Conservation (phyloP, 371 early-diverging fungal species). For the Apophysomyces sp. region DNA sequence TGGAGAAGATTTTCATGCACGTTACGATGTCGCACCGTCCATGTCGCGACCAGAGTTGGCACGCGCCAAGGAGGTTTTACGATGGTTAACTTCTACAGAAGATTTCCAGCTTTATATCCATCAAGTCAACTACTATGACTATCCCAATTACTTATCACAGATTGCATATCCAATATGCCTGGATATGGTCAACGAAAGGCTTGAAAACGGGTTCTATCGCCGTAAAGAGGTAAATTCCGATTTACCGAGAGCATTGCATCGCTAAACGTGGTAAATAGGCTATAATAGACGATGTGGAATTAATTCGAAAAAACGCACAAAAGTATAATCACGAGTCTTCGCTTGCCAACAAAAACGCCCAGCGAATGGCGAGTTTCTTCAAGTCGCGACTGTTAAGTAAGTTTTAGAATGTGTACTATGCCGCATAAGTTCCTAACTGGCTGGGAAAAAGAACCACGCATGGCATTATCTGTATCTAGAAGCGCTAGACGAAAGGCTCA, state of each 20-base stretch:
- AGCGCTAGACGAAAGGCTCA: conserved; percentile 33
- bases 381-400: conserved; percentile 50
- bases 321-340: conserved; percentile 67
- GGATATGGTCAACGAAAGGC: conserved; percentile 54
- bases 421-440: no score
- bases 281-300: conserved; percentile 64
- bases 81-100: conserved; percentile 30
- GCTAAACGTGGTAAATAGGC: conserved; percentile 29
- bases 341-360: conserved; percentile 56
- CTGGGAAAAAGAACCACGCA: conserved; percentile 33
- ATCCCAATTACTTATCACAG: conserved; percentile 62
- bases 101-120: conserved; percentile 64
- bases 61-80: conserved; percentile 37
- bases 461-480: conserved; percentile 36
- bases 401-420: no score
- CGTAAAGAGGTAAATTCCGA: conserved; percentile 38
- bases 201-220: conserved; percentile 64
- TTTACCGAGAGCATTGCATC: neutral
- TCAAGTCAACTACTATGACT: conserved; percentile 65
- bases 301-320: conserved; percentile 68
- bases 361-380: conserved; percentile 57
- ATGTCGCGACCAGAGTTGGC: conserved; percentile 17
- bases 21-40: conserved; percentile 25
- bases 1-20: conserved; percentile 33
- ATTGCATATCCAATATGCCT: conserved; percentile 76